phyloP scores from a whole-genome alignment of 2,329 filamentous ascomycete genomes.

The Calonectria multiphialidica region DNA sequence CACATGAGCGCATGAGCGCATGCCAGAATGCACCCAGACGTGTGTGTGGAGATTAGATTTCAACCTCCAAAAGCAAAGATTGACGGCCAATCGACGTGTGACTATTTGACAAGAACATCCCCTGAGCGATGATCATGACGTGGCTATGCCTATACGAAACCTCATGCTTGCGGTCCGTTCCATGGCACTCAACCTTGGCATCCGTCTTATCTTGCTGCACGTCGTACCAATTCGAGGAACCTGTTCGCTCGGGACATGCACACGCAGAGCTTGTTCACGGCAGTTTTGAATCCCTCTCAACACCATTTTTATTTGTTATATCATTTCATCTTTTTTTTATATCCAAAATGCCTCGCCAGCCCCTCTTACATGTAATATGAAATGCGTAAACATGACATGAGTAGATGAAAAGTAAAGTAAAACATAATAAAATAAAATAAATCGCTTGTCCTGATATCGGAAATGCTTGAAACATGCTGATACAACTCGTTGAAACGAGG shows the following conservation, averaged over 20 bases:
- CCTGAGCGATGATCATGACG: not conserved
- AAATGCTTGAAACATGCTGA: not conserved
- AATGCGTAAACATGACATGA: not conserved
- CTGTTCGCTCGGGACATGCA: no score
- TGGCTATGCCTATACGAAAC: slow-evolving; percentile 1
- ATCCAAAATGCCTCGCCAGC: slow-evolving; percentile 23
- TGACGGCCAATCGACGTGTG: not conserved
- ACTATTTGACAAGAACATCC: not conserved
- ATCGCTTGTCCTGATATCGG: slow-evolving; percentile 8
- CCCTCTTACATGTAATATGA: slow-evolving; percentile 1
- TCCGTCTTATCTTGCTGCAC: not conserved
- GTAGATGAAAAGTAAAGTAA: not conserved
- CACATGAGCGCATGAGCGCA: not conserved
- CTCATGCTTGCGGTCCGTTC: not conserved
- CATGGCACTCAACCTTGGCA: not conserved
- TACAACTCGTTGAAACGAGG: not conserved
- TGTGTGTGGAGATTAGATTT: not conserved
- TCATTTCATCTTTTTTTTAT: not conserved
- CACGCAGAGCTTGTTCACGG: not conserved
- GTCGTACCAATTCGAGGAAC: not conserved
- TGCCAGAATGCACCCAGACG: not conserved
- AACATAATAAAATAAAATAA: not conserved
- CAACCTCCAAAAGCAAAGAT: not conserved
- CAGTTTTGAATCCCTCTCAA: not conserved
- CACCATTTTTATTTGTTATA: slow-evolving; percentile 6